Conservation (phyloP, 2,329 filamentous ascomycete genomes). For the Sodiomyces alkalinus region DNA sequence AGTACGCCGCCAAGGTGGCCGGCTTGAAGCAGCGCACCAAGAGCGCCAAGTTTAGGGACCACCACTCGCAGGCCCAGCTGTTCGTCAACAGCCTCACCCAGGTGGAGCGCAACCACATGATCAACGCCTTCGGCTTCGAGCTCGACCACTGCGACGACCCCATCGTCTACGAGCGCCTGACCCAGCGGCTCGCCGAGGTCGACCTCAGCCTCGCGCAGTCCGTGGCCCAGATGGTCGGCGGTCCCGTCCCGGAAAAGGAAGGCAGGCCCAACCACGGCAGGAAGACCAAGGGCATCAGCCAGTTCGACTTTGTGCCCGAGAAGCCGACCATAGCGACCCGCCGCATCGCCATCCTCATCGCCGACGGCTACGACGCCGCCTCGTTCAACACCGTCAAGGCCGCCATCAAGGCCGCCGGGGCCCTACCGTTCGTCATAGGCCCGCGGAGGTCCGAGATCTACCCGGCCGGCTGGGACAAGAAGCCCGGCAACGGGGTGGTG, state of each 20-base stretch:
- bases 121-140: conserved; percentile 50
- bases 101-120: conserved; percentile 49
- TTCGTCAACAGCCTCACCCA: conserved; percentile 66
- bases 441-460: conserved; percentile 51
- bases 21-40: conserved; percentile 57
- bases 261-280: conserved; percentile 47
- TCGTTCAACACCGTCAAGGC: conserved; percentile 51
- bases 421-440: conserved; percentile 59
- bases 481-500: conserved; percentile 34
- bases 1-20: conserved; percentile 47
- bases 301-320: conserved; percentile 49
- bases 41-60: conserved; percentile 63
- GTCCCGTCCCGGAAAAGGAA: conserved; percentile 36
- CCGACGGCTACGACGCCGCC: conserved; percentile 57
- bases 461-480: conserved; percentile 40
- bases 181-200: conserved; percentile 54
- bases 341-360: conserved; percentile 60
- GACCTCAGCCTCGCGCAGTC: conserved; percentile 52
- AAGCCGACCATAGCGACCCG: conserved; percentile 55
- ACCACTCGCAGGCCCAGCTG: conserved; percentile 63
- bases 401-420: conserved; percentile 44
- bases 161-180: conserved; percentile 57
- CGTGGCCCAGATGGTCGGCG: conserved; percentile 58
- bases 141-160: conserved; percentile 72
- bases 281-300: conserved; percentile 51